Percentiles rank a stretch among this genome's conserved stretches.
These are phyloP conservation scores for Vitis hybrid DNA, from an alignment of 177 flowering plant species.

Conservation along the genomic window DNA sequence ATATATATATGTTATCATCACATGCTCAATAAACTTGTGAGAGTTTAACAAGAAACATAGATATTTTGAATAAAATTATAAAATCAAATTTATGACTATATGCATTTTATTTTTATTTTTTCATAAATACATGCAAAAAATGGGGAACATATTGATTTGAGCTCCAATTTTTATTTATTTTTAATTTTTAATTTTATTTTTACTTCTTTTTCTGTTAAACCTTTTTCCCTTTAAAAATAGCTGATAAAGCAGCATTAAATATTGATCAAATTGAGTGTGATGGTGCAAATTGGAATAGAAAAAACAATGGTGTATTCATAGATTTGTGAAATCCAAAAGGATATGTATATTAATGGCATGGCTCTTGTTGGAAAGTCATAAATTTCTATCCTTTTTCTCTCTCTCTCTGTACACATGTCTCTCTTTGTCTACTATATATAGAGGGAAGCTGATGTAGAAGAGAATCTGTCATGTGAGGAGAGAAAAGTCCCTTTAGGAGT, in stretches of 20 bases:
- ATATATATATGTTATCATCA: too few relatives aligned
- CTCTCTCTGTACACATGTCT: conserved; percentile 7
- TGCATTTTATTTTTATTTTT: background rate
- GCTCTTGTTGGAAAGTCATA: conserved; percentile 9
- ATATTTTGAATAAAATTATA: too few relatives aligned
- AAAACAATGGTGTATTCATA: background rate
- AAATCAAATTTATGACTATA: background rate
- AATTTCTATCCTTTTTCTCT: background rate
- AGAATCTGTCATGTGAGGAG: background rate
- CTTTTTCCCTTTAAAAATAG: too few relatives aligned
- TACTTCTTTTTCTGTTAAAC: too few relatives aligned
- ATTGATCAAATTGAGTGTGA: too few relatives aligned
- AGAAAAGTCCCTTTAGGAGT: too few relatives aligned
- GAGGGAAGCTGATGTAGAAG: background rate
- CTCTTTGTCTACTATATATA: conserved; percentile 1
- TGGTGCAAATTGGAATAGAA: background rate
- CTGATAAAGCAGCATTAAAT: too few relatives aligned
- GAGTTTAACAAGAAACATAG: too few relatives aligned
- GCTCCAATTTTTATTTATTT: too few relatives aligned
- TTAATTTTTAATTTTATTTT: too few relatives aligned
- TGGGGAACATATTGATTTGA: too few relatives aligned
- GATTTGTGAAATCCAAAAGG: background rate
- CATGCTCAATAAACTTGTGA: too few relatives aligned
- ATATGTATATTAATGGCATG: conserved; percentile 11
- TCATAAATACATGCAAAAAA: background rate